phyloP scores from a whole-genome alignment of 768 basidiomycete species.

The Tulasnella sp. region DNA sequence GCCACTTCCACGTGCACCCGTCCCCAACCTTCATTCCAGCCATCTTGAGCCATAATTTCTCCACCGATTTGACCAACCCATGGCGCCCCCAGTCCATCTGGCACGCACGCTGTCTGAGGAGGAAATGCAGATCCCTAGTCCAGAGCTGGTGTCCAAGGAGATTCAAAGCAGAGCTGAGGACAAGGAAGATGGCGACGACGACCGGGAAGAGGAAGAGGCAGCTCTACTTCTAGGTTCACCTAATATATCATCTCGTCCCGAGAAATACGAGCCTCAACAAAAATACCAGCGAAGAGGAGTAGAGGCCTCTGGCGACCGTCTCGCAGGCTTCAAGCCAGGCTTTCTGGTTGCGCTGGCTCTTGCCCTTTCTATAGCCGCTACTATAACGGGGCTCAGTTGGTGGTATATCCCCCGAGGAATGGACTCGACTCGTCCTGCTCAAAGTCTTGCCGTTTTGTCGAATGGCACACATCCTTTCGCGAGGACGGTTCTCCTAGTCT shows the following conservation, averaged over 20 bases:
- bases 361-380: too few relatives aligned
- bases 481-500: slow-evolving; percentile 71
- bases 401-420: too few relatives aligned
- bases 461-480: slow-evolving; percentile 80
- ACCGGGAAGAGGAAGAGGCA: slow-evolving; percentile 36
- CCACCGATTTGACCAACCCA: neutral
- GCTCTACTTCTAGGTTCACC: slow-evolving; percentile 33
- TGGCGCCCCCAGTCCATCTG: neutral
- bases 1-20: too few relatives aligned
- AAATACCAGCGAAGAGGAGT: slow-evolving; percentile 24
- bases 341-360: too few relatives aligned
- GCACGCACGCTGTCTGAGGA: neutral
- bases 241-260: too few relatives aligned
- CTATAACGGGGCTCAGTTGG: too few relatives aligned
- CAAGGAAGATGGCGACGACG: slow-evolving; percentile 35
- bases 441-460: slow-evolving; percentile 26
- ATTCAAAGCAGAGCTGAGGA: slow-evolving; percentile 23
- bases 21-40: too few relatives aligned
- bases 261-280: too few relatives aligned
- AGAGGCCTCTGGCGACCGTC: slow-evolving; percentile 24
- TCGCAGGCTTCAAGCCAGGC: too few relatives aligned
- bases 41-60: too few relatives aligned
- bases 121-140: neutral
- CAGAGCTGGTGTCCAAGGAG: neutral
- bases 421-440: neutral